Evolutionary conservation across 1,284 basidiomycete genomes (phyloP).

Genomic region (Ganoderma boninense): DNA sequence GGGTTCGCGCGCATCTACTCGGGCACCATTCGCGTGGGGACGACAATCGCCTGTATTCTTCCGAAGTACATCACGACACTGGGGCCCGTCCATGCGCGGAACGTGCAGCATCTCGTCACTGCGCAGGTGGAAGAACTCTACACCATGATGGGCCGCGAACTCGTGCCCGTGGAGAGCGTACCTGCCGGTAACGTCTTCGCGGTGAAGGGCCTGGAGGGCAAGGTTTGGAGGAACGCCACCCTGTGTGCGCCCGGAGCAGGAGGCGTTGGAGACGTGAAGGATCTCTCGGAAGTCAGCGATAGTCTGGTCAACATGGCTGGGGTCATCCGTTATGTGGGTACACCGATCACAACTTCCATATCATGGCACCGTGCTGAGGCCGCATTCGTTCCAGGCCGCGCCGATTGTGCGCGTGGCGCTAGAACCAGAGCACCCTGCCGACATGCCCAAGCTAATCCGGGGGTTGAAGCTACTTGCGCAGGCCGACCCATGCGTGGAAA

Average conservation of each 20-base stretch:
- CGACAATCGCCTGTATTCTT: constrained; percentile 77
- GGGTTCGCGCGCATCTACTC: constrained; percentile 97
- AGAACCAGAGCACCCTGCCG: constrained; percentile 89
- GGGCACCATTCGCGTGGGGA: constrained; percentile 79
- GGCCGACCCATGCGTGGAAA: constrained; percentile 97
- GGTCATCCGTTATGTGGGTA: constrained; percentile 72
- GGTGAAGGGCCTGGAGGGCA: constrained; percentile 89
- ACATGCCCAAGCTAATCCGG: constrained; percentile 91
- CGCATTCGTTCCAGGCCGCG: constrained; percentile 58
- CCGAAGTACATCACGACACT: constrained; percentile 89
- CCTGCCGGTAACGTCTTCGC: constrained; percentile 98
- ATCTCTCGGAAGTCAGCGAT: constrained; percentile 51
- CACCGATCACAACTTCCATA: constrained; percentile 9
- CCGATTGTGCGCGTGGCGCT: constrained; percentile 97
- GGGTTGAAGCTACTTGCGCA: constrained; percentile 93
- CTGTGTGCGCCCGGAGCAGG: constrained; percentile 73
- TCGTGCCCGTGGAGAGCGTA: constrained; percentile 85
- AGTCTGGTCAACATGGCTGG: constrained; percentile 88
- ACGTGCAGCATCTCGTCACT: constrained; percentile 73
- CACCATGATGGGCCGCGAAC: constrained; percentile 98
- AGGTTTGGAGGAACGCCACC: constrained; percentile 92
- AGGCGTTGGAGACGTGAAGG: constrained; percentile 50
- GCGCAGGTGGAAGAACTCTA: constrained; percentile 84
- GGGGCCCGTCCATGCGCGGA: constrained; percentile 72
- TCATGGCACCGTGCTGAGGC: constrained; percentile 12